A percentile compares a stretch with the other conserved stretches of the same genome.
phyloP scores from a whole-genome alignment of 2,329 filamentous ascomycete species.

The Trichothecium roseum region DNA sequence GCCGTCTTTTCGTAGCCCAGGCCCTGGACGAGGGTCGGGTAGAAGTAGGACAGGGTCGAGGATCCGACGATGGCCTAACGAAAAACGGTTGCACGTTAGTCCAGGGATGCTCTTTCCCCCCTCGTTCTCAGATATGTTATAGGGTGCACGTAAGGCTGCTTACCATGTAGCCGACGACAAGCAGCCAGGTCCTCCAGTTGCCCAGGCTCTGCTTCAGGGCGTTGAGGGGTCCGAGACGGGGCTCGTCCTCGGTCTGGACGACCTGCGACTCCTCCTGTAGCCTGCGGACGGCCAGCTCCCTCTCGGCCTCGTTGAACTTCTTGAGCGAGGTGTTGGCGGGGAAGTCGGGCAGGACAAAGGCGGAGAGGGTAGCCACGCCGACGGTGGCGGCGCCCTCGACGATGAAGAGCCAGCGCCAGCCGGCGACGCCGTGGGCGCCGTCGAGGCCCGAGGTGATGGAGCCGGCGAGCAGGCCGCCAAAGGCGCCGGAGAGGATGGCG shows the following conservation, averaged over 20 bases:
- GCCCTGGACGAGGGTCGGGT: constrained; percentile 20
- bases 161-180: constrained; percentile 9
- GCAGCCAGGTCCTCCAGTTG: constrained; percentile 8
- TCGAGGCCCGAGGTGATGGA: constrained; percentile 46
- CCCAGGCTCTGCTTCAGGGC: constrained; percentile 6
- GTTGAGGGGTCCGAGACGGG: constrained; percentile 25
- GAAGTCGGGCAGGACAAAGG: constrained; percentile 60
- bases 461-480: constrained; percentile 51
- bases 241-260: constrained; percentile 52
- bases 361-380: constrained; percentile 46
- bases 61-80: constrained; percentile 20
- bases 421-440: constrained; percentile 35
- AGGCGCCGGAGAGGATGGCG: constrained; percentile 57
- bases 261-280: constrained; percentile 52
- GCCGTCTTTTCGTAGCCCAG: constrained; percentile 18
- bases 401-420: constrained; percentile 42
- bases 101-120: no score
- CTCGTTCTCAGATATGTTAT: neutral
- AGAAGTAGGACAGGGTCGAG: constrained; percentile 20
- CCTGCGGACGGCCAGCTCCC: constrained; percentile 48
- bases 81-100: neutral
- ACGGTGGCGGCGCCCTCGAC: constrained; percentile 52
- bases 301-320: constrained; percentile 50
- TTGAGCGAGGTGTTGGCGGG: constrained; percentile 43
- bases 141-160: constrained; percentile 1